Percentiles rank a stretch among this genome's conserved stretches.
Conservation (phyloP, 2,329 filamentous ascomycete genomes). For the Hymenoscyphus fructigenus region DNA sequence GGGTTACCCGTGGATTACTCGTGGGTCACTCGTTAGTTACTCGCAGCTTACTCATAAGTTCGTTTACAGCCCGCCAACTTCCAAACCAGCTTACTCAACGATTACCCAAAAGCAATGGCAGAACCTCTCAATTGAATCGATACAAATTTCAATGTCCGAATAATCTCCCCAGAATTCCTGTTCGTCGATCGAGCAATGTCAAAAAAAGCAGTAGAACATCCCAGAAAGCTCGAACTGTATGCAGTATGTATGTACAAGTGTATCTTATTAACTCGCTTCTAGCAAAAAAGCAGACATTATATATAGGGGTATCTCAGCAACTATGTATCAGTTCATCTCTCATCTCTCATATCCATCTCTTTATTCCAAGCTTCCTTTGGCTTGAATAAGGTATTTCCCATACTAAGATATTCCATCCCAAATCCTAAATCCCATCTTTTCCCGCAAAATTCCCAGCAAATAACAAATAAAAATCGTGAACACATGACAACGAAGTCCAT, state of each 20-base stretch:
- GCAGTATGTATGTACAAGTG: constrained; percentile 32
- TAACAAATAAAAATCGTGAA: not conserved
- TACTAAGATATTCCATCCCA: not conserved
- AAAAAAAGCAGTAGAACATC: no score
- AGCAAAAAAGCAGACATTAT: not conserved
- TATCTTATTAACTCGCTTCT: constrained; percentile 28
- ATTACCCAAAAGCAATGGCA: no score
- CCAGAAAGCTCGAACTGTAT: no score
- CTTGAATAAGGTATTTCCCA: not conserved
- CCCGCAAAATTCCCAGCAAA: constrained; percentile 3
- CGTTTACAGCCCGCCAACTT: no score
- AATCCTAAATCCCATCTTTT: not conserved
- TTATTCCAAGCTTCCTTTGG: not conserved
- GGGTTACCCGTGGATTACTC: no score
- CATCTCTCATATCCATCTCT: not conserved
- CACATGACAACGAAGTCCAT: not conserved
- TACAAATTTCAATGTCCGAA: no score
- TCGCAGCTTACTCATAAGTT: no score
- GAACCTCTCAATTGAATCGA: no score
- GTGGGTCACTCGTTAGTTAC: no score
- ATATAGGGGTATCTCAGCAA: not conserved
- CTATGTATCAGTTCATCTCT: not conserved
- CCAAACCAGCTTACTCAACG: no score
- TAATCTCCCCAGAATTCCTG: no score
- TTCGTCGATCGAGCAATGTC: no score